Percentiles rank a stretch among this genome's conserved stretches.
phyloP scores from a whole-genome alignment of 345 rosid species.

The Linum lewisii region DNA sequence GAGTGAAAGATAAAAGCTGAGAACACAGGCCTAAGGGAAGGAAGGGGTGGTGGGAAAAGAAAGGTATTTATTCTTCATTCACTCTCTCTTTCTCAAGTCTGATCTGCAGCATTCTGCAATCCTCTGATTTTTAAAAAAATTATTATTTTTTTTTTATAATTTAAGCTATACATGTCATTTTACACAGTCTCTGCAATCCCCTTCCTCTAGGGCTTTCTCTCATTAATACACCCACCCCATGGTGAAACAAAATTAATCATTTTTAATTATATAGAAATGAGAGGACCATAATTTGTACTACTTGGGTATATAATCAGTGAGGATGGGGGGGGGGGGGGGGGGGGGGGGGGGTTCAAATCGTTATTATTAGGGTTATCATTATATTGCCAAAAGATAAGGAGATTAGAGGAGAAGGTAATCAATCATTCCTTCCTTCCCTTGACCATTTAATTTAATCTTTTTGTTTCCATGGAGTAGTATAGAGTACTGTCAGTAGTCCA shows the following conservation, averaged over 20 bases:
- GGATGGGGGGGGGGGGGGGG: no score
- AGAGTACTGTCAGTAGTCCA: slow-evolving; percentile 31
- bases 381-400: slow-evolving; percentile 20
- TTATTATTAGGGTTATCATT: slow-evolving; percentile 26
- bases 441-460: slow-evolving; percentile 11
- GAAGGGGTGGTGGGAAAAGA: slow-evolving; percentile 2
- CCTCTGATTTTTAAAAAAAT: no score
- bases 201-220: not conserved
- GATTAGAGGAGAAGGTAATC: slow-evolving; percentile 22
- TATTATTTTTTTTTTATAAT: no score
- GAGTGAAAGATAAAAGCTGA: not conserved
- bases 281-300: no score
- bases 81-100: not conserved
- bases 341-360: slow-evolving; percentile 17
- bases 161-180: no score
- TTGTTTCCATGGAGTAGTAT: slow-evolving; percentile 26
- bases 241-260: no score
- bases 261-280: no score
- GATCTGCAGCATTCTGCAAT: no score
- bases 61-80: not conserved
- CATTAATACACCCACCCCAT: no score
- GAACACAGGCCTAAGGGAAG: not conserved
- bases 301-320: no score
- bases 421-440: slow-evolving; percentile 15
- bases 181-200: not conserved